These are phyloP conservation scores for Pseudomassariella vexata DNA, from an alignment of 2,329 filamentous ascomycete genomes.

Conservation along the genomic window DNA sequence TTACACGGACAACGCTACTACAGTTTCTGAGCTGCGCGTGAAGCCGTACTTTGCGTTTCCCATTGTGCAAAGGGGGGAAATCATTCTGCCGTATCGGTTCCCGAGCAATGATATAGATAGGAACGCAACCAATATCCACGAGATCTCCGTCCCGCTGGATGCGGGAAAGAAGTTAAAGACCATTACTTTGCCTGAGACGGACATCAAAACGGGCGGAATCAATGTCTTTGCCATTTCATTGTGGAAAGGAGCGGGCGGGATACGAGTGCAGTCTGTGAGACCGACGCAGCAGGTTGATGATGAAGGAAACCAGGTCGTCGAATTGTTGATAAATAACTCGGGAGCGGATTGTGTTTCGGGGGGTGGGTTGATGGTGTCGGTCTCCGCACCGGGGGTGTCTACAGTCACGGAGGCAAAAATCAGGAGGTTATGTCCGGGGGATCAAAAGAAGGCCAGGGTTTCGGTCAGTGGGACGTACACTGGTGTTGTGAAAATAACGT, in stretches of 20 bases:
- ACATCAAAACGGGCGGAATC: no score
- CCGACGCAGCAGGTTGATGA: conserved; percentile 34
- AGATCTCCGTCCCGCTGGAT: no score
- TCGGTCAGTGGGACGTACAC: conserved; percentile 15
- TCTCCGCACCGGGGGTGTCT: conserved; percentile 32
- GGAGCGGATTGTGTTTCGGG: no score
- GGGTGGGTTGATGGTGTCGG: conserved; percentile 20
- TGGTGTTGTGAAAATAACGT: conserved; percentile 8
- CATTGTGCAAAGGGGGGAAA: no score
- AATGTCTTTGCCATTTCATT: conserved; percentile 37
- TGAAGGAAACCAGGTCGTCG: conserved; percentile 31
- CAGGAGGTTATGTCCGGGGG: conserved; percentile 35
- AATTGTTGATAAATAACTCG: conserved; percentile 31
- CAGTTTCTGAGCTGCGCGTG: no score
- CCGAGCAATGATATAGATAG: no score
- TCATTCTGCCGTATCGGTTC: no score
- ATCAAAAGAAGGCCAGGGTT: conserved; percentile 24
- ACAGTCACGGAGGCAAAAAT: conserved; percentile 33
- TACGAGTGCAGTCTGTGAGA: conserved; percentile 23
- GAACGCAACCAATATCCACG: no score
- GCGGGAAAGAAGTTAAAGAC: no score
- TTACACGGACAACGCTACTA: no score
- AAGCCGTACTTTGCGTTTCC: no score
- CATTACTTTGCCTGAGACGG: no score
- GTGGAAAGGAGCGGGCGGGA: conserved; percentile 8